These are phyloP conservation scores for Candida nitratophila DNA, from an alignment of 805 yeast genomes.

Conservation along the genomic window DNA sequence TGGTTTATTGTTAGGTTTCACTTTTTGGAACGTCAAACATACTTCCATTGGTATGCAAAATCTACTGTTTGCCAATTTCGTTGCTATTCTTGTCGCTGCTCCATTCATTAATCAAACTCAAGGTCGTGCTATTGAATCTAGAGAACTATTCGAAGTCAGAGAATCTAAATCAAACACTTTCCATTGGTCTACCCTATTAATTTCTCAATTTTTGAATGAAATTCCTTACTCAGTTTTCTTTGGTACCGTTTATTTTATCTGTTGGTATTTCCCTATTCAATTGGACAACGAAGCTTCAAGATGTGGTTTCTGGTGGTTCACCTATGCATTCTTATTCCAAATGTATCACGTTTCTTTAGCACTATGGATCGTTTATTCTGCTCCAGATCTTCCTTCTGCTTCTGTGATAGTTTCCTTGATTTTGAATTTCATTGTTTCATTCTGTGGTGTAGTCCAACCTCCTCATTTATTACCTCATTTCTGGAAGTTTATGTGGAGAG, in stretches of 20 bases:
- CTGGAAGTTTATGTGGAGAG: conserved; percentile 80
- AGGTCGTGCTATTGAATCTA: conserved; percentile 45
- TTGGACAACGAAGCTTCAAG: conserved; percentile 30
- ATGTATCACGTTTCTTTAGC: conserved; percentile 46
- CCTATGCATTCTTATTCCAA: conserved; percentile 32
- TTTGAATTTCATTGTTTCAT: conserved; percentile 51
- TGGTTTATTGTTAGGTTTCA: conserved; percentile 44
- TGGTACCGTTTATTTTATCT: conserved; percentile 40
- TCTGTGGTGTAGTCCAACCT: conserved; percentile 66
- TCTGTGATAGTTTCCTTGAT: conserved; percentile 50
- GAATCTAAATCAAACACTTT: conserved; percentile 67
- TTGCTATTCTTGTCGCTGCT: conserved; percentile 51
- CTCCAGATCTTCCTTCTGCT: conserved; percentile 65
- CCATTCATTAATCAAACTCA: conserved; percentile 60
- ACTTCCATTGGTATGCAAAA: conserved; percentile 53
- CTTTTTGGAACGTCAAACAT: conserved; percentile 54
- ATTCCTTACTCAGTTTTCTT: conserved; percentile 49
- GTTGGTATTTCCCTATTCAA: conserved; percentile 28
- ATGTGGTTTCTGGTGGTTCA: conserved; percentile 40
- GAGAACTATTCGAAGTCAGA: conserved; percentile 63
- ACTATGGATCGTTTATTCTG: conserved; percentile 45
- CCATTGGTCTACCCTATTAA: conserved; percentile 57
- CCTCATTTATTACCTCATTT: conserved; percentile 59
- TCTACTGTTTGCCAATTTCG: conserved; percentile 43
- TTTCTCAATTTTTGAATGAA: conserved; percentile 50